These are phyloP conservation scores for Zizania palustris DNA, from an alignment of 202 grass and related monocot genomes.

Conservation along the genomic window DNA sequence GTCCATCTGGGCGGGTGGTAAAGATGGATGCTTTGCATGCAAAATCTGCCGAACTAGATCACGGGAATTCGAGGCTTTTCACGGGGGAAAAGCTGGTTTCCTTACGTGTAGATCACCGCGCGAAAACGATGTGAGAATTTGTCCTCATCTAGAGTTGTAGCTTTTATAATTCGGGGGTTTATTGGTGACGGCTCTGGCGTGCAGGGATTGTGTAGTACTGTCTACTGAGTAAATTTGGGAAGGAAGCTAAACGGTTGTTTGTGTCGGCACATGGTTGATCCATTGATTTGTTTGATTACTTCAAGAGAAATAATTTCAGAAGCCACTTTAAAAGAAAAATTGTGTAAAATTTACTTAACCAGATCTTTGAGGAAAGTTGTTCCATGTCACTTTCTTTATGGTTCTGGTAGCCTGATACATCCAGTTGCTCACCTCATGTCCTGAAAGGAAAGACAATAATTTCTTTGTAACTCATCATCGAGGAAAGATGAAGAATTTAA, in stretches of 20 bases:
- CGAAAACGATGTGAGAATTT: conserved; percentile 46
- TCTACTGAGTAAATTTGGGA: conserved; percentile 4
- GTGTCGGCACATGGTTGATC: conserved; percentile 13
- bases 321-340: background rate
- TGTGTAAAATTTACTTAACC: background rate
- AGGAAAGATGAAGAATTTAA: conserved; percentile 22
- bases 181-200: conserved; percentile 18
- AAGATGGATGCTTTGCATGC: conserved; percentile 29
- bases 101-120: conserved; percentile 33
- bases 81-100: background rate
- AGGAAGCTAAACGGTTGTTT: conserved; percentile 5
- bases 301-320: background rate
- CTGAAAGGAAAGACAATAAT: background rate
- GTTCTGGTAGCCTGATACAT: background rate
- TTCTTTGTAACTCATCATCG: conserved; percentile 5
- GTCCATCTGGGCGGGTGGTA: background rate
- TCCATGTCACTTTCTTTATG: conserved; percentile 24
- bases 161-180: conserved; percentile 27
- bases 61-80: conserved; percentile 15
- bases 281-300: background rate
- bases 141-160: conserved; percentile 34
- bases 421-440: conserved; percentile 5
- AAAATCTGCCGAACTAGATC: conserved; percentile 20
- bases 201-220: conserved; percentile 23
- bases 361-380: conserved; percentile 14